Conservation (phyloP, 257 asterid species). For the Solanum medicagineum region DNA sequence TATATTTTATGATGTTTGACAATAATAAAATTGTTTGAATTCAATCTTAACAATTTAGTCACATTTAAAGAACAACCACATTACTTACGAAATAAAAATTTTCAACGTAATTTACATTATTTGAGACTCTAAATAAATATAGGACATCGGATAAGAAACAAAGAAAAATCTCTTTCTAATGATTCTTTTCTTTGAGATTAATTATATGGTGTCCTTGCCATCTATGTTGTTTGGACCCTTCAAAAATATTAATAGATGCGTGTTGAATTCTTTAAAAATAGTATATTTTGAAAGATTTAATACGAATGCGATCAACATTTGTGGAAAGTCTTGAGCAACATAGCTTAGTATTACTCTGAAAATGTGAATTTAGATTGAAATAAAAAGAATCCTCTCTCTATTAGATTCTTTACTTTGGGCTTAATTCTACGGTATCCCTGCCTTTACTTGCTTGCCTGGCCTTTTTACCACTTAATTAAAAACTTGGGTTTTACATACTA, state of each 20-base stretch:
- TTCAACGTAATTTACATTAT: background rate
- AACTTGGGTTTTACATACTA: background rate
- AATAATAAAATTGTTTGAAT: background rate
- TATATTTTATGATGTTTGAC: no score
- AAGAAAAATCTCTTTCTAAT: no score
- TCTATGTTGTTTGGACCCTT: accelerated
- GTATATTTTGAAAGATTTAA: no score
- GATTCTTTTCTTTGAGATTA: no score
- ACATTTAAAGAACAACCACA: background rate
- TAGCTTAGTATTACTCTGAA: background rate
- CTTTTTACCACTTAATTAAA: background rate
- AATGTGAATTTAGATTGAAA: background rate
- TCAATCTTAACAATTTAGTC: accelerated
- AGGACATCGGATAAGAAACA: background rate
- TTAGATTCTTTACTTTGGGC: background rate
- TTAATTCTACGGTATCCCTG: background rate
- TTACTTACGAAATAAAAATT: accelerated
- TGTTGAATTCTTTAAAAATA: no score
- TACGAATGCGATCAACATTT: no score
- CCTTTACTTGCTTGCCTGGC: background rate
- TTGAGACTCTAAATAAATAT: background rate
- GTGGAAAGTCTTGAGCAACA: accelerated
- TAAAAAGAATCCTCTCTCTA: background rate
- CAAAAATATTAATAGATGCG: no score
- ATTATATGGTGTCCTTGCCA: no score